These are phyloP conservation scores for Cutaneotrichosporon sp. DNA, from an alignment of 1,284 basidiomycete genomes.

Conservation along the genomic window DNA sequence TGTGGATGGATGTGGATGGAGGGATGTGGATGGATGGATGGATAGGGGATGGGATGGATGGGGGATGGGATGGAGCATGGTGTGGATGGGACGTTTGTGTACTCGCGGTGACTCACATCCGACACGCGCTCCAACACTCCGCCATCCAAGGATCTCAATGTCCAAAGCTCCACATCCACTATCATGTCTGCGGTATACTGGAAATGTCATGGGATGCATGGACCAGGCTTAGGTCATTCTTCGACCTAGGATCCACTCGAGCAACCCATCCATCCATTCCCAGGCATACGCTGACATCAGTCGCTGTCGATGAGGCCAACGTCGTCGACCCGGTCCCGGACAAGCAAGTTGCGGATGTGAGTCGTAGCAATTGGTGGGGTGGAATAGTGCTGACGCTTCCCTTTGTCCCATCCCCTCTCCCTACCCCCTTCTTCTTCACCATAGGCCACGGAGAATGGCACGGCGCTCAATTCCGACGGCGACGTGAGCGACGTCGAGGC, in stretches of 20 bases:
- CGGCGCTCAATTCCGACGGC: not conserved
- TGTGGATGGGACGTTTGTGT: not conserved
- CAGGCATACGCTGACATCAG: not conserved
- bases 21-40: not conserved
- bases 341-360: not conserved
- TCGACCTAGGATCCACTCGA: not conserved
- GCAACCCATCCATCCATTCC: not conserved
- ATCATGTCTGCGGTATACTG: no score
- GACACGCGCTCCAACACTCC: no score
- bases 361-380: no score
- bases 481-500: slow-evolving; percentile 19
- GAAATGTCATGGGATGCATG: not conserved
- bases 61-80: not conserved
- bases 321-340: no score
- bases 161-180: no score
- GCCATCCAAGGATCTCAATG: not conserved
- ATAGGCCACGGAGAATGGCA: not conserved
- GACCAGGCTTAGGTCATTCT: not conserved
- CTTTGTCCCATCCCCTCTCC: not conserved
- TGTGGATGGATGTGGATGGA: not conserved
- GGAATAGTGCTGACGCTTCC: not conserved
- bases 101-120: not conserved
- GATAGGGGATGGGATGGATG: not conserved
- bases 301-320: not conserved
- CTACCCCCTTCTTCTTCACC: not conserved